A percentile compares a stretch with the other conserved stretches of the same genome.
Conservation (phyloP, 371 early-diverging fungal species). For the Mucor sp. region DNA sequence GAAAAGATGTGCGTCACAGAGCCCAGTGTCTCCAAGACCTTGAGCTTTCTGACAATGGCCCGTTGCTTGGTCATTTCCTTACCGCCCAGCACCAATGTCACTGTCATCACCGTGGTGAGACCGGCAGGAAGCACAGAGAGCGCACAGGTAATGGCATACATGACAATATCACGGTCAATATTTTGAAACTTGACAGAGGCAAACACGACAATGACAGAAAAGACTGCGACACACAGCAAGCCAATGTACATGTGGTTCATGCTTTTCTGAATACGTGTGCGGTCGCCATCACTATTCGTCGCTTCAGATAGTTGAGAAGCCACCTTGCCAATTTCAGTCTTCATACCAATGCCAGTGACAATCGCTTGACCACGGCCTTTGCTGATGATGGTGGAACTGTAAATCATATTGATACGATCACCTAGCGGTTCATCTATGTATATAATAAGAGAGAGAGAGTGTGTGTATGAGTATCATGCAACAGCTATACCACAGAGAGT, state of each 20-base stretch:
- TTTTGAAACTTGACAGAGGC: conserved; percentile 55
- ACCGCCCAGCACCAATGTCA: conserved; percentile 42
- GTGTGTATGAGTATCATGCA: no score
- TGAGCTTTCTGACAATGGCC: conserved; percentile 79
- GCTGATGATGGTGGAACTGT: conserved; percentile 73
- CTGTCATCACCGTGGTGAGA: conserved; percentile 43
- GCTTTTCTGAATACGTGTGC: conserved; percentile 78
- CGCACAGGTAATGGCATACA: conserved; percentile 46
- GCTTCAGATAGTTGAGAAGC: conserved; percentile 75
- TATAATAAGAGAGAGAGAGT: no score
- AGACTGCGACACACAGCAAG: conserved; percentile 53
- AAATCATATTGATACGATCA: conserved; percentile 75
- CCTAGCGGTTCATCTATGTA: conserved; percentile 61
- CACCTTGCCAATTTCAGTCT: conserved; percentile 89
- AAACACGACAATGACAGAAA: conserved; percentile 57
- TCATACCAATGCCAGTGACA: conserved; percentile 81
- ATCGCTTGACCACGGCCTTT: conserved; percentile 76
- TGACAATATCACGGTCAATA: conserved; percentile 33
- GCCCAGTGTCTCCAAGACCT: conserved; percentile 90
- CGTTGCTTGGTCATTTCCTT: conserved; percentile 40
- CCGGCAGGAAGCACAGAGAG: conserved; percentile 45
- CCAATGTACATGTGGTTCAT: conserved; percentile 74
- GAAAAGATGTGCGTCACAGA: conserved; percentile 91
- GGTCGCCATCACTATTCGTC: conserved; percentile 50
- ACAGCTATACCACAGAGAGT: no score